Base-by-base conservation (phyloP, 371 early-diverging fungal genomes). In the Apophysomyces trapeziformis region DNA sequence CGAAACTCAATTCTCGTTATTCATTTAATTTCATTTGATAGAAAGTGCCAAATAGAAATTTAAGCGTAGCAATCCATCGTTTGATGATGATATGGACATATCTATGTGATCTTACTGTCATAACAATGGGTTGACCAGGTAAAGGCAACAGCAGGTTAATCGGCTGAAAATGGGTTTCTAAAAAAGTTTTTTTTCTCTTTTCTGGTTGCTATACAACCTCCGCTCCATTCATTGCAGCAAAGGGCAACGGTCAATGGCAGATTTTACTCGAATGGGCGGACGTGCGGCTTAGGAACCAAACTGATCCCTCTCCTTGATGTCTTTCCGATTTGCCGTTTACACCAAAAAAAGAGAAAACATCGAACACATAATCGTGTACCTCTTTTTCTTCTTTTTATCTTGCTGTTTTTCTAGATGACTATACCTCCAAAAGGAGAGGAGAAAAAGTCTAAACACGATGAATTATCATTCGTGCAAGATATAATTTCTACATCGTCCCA, bases 401-500 rank as follows among this genome's bases (percentile, higher is more conserved):
- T 26, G 32, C 32, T 2, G 3, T 38, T 50, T 41, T 54, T 63
- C 38, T 61, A 32, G 5, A 46, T 50, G 54, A 50, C 74, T 37
- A 63, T 74, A 21, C 71, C 74, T 21, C 61, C 71, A 36, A 70
- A 70, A 50, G 66, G 68, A 18, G 68, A 68, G 54, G 57, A 47
- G 56, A 38, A 57, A 13, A 38, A 35, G 7, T 57, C 38, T 38
- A 58, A 60, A n/a, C 38, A 44, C 18, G 63, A 46, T 38, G 50
- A 36, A 16, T 21, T 21, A 50, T 50, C 54, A 21, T 50, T 18
- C 9, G 16, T 50, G 3, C 54, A 50, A 6, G 54, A 50, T 21
- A 26, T 50, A 8, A 18, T 50, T 21, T 50, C 21, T 21, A 16
- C 54, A 18, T 18, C 54, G 7, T 18, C 54, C 2, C 41, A 41